A percentile compares a stretch with the other conserved stretches of the same genome.
Conservation (phyloP, 371 early-diverging fungal species). For the Zychaea mexicana region DNA sequence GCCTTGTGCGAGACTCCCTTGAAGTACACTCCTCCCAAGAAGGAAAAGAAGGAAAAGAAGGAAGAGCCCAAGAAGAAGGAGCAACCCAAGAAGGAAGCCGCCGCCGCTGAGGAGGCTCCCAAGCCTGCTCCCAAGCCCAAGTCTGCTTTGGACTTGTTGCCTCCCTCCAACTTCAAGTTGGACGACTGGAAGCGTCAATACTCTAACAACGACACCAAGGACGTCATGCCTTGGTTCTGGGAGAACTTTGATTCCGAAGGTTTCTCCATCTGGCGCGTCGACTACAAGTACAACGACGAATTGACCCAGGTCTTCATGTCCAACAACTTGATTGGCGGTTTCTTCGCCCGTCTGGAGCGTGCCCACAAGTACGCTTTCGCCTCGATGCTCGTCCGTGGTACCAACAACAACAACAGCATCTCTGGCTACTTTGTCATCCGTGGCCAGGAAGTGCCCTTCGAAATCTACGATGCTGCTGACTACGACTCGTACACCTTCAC, state of each 20-base stretch:
- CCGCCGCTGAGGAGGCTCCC: slow-evolving; percentile 56
- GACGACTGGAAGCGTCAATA: slow-evolving; percentile 97
- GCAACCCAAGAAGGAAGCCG: slow-evolving; percentile 49
- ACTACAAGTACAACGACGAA: slow-evolving; percentile 92
- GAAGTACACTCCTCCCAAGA: slow-evolving; percentile 55
- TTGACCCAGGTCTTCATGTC: slow-evolving; percentile 83
- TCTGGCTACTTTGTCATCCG: slow-evolving; percentile 93
- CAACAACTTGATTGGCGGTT: slow-evolving; percentile 89
- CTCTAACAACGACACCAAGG: slow-evolving; percentile 93
- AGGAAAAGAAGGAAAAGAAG: slow-evolving; percentile 46
- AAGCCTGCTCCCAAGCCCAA: slow-evolving; percentile 88
- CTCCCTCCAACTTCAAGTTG: slow-evolving; percentile 78
- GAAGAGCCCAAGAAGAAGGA: slow-evolving; percentile 34
- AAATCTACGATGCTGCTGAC: slow-evolving; percentile 88
- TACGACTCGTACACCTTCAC: slow-evolving; percentile 84
- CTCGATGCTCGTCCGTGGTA: slow-evolving; percentile 83
- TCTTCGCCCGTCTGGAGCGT: slow-evolving; percentile 91
- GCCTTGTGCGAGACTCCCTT: slow-evolving; percentile 58
- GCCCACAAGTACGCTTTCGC: slow-evolving; percentile 97
- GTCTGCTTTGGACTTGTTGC: slow-evolving; percentile 89
- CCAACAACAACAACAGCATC: slow-evolving; percentile 89
- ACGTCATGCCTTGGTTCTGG: slow-evolving; percentile 94
- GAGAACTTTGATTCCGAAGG: slow-evolving; percentile 85
- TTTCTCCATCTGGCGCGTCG: slow-evolving; percentile 85
- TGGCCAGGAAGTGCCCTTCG: slow-evolving; percentile 86